A percentile compares a stretch with the other conserved stretches of the same genome.
Conservation (phyloP, 441 rosid species). For the Populus hybrid region DNA sequence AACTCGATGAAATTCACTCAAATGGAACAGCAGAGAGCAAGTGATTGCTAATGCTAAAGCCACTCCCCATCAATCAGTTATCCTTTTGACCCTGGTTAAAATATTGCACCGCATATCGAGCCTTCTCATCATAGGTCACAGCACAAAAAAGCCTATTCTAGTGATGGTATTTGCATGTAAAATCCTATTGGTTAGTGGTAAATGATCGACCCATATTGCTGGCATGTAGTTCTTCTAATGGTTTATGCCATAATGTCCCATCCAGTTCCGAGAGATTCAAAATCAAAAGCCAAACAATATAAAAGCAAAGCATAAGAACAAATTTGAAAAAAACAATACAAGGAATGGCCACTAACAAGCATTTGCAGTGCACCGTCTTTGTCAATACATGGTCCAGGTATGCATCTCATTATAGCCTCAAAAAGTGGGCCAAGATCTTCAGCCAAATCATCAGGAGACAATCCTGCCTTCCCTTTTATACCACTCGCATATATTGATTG, state of each 20-base stretch:
- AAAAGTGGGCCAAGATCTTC: conserved; percentile 95
- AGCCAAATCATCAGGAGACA: conserved; percentile 77
- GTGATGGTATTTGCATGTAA: background rate
- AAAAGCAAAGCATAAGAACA: conserved; percentile 4
- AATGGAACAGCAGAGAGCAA: background rate
- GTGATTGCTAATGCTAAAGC: background rate
- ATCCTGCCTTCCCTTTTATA: conserved; percentile 90
- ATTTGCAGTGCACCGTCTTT: conserved; percentile 96
- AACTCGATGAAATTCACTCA: background rate
- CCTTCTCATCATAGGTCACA: conserved; percentile 9
- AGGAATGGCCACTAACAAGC: conserved; percentile 80
- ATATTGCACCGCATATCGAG: background rate
- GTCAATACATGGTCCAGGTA: conserved; percentile 86
- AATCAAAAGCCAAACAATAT: conserved; percentile 8
- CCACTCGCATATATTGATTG: conserved; percentile 97
- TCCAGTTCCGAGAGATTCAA: conserved; percentile 8
- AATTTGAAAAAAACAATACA: conserved; percentile 15
- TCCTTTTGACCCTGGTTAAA: background rate
- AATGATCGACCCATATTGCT: conserved; percentile 1
- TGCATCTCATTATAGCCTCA: conserved; percentile 87
- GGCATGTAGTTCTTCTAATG: background rate
- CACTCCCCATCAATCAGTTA: background rate
- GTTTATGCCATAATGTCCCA: background rate
- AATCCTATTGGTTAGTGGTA: background rate
- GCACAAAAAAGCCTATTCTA: background rate